Conservation (phyloP, 1,284 basidiomycete species). For the Chiua sp. region DNA sequence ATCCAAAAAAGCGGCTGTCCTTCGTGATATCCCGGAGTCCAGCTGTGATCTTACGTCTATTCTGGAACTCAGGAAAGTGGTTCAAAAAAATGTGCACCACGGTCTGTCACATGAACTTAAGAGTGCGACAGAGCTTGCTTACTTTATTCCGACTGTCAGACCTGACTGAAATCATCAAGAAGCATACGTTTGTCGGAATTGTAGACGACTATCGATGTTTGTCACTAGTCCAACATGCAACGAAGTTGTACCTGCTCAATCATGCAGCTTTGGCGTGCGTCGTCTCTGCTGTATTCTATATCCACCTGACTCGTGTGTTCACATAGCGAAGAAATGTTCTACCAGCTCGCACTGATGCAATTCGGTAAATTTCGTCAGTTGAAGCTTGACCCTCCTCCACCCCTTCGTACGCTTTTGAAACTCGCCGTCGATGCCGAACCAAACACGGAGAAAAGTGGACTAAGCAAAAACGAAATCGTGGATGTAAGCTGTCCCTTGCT, state of each 20-base stretch:
- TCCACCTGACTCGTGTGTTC: background rate
- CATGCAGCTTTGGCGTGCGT: constrained; percentile 82
- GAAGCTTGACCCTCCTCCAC: constrained; percentile 83
- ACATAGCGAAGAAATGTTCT: constrained; percentile 90
- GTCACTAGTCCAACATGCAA: constrained; percentile 88
- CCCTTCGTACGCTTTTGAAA: constrained; percentile 71
- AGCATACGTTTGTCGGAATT: constrained; percentile 94
- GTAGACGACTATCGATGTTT: constrained; percentile 80
- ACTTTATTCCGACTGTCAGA: constrained; percentile 49
- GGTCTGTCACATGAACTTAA: constrained; percentile 52
- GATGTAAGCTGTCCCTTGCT: constrained; percentile 56
- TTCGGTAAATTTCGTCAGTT: constrained; percentile 86
- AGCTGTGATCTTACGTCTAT: constrained; percentile 86
- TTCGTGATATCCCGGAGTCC: constrained; percentile 76
- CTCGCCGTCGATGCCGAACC: constrained; percentile 84
- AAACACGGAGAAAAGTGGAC: constrained; percentile 50
- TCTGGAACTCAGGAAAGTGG: constrained; percentile 63
- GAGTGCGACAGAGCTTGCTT: background rate
- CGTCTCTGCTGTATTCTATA: background rate
- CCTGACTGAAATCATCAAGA: constrained; percentile 82
- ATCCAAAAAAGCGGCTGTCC: constrained; percentile 34
- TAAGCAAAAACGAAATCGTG: constrained; percentile 67
- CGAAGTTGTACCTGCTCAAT: constrained; percentile 89
- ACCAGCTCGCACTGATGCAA: constrained; percentile 91
- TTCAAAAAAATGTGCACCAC: constrained; percentile 67